A percentile compares a stretch with the other conserved stretches of the same genome.
These are phyloP conservation scores for Mycothermus thermophilus DNA, from an alignment of 495 filamentous ascomycete species.

Conservation along the genomic window DNA sequence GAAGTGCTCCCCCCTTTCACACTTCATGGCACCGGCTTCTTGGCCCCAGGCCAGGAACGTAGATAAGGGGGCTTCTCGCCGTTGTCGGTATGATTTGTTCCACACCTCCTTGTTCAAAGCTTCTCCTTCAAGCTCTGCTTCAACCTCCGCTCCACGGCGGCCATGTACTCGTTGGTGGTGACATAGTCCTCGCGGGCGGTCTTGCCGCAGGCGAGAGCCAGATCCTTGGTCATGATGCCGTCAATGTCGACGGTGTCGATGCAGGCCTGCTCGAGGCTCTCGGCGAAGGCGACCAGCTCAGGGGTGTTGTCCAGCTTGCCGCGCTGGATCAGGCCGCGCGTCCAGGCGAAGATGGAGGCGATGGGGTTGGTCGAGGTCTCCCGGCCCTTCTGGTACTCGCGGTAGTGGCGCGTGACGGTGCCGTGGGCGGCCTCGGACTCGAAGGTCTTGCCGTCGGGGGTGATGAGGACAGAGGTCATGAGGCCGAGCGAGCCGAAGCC, in stretches of 20 bases:
- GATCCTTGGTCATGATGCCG: conserved; percentile 97
- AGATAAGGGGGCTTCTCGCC: no score
- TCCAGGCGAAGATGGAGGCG: conserved; percentile 98
- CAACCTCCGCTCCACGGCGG: conserved; percentile 76
- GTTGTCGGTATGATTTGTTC: background rate
- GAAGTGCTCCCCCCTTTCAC: no score
- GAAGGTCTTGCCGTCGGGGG: conserved; percentile 87
- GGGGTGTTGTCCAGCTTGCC: conserved; percentile 81
- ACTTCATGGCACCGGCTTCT: no score
- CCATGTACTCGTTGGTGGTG: conserved; percentile 76
- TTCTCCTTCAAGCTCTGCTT: conserved; percentile 46
- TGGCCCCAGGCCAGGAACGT: no score
- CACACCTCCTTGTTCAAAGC: no score
- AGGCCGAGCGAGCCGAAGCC: conserved; percentile 95
- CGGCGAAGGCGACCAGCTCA: conserved; percentile 76
- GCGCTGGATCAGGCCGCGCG: conserved; percentile 82
- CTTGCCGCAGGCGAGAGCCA: conserved; percentile 82
- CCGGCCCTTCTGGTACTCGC: conserved; percentile 92
- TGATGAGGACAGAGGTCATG: conserved; percentile 95
- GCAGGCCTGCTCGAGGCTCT: conserved; percentile 86
- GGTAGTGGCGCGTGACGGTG: conserved; percentile 95
- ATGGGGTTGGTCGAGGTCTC: conserved; percentile 98
- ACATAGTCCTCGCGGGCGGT: conserved; percentile 70
- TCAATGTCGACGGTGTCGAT: conserved; percentile 85
- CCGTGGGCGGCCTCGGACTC: conserved; percentile 97